Conservation (phyloP, 768 basidiomycete species). For the Russula ochroleuca region DNA sequence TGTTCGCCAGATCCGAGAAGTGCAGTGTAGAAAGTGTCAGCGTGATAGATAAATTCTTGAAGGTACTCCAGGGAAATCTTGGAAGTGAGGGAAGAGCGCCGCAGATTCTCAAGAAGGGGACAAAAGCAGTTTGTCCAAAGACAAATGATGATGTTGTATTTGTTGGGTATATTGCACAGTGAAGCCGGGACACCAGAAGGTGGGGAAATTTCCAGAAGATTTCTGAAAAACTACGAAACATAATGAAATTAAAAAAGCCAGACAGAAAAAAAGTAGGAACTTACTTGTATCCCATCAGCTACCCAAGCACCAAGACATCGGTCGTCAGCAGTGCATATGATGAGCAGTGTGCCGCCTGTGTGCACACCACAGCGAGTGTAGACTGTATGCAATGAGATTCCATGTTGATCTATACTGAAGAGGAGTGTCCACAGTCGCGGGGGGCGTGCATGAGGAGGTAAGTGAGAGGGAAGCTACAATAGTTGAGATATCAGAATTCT, state of each 20-base stretch:
- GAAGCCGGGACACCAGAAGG: conserved; percentile 86
- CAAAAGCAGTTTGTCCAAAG: conserved; percentile 92
- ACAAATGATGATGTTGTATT: conserved; percentile 93
- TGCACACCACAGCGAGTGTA: conserved; percentile 59
- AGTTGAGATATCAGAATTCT: background rate
- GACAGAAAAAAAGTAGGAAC: conserved; percentile 32
- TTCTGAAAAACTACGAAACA: conserved; percentile 75
- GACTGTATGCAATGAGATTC: conserved; percentile 85
- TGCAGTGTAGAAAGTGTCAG: conserved; percentile 90
- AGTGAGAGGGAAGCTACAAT: conserved; percentile 60
- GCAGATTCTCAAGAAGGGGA: conserved; percentile 83
- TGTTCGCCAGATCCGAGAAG: too few relatives aligned
- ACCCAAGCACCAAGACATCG: conserved; percentile 79
- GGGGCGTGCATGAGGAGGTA: conserved; percentile 72
- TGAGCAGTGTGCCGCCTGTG: conserved; percentile 52
- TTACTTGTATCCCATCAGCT: conserved; percentile 81
- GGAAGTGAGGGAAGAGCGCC: conserved; percentile 70
- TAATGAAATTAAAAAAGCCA: conserved; percentile 2
- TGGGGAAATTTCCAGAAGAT: conserved; percentile 79
- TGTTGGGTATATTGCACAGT: conserved; percentile 80
- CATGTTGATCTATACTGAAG: conserved; percentile 93
- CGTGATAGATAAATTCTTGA: conserved; percentile 91
- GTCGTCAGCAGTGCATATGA: conserved; percentile 59
- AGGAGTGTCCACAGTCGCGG: conserved; percentile 69
- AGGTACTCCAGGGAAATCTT: conserved; percentile 83